These are phyloP conservation scores for Termitomyces sp. DNA, from an alignment of 1,284 basidiomycete genomes.

Conservation along the genomic window DNA sequence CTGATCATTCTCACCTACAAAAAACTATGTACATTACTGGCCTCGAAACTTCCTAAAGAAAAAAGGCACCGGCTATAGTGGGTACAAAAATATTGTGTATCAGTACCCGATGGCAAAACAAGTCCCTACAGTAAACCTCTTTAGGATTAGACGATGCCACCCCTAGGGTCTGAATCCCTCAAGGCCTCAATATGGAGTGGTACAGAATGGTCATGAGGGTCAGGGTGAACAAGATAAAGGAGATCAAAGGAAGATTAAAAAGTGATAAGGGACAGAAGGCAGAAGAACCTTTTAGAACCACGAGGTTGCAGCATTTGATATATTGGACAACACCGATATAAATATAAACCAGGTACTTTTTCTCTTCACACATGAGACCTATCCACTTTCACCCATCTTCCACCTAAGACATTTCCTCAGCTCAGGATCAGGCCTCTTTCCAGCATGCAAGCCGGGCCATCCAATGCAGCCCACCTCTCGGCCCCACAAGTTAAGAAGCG, in stretches of 20 bases:
- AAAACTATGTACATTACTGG: too few relatives aligned
- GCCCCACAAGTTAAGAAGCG: slow-evolving; percentile 4
- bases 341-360: slow-evolving; percentile 4
- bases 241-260: not conserved
- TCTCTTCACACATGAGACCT: not conserved
- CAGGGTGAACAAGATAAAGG: not conserved
- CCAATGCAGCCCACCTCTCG: not conserved
- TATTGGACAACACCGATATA: not conserved
- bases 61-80: too few relatives aligned
- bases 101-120: too few relatives aligned
- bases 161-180: not conserved
- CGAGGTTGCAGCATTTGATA: not conserved
- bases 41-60: too few relatives aligned
- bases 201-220: not conserved
- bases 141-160: too few relatives aligned
- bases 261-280: not conserved
- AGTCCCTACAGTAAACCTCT: too few relatives aligned
- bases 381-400: not conserved
- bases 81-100: too few relatives aligned
- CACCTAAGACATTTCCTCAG: not conserved
- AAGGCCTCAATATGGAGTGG: not conserved
- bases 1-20: too few relatives aligned
- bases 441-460: slow-evolving; percentile 9
- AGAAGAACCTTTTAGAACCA: not conserved
- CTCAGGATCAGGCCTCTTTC: not conserved